Base-by-base conservation (phyloP, 345 rosid species). In the Salix suchowensis region DNA sequence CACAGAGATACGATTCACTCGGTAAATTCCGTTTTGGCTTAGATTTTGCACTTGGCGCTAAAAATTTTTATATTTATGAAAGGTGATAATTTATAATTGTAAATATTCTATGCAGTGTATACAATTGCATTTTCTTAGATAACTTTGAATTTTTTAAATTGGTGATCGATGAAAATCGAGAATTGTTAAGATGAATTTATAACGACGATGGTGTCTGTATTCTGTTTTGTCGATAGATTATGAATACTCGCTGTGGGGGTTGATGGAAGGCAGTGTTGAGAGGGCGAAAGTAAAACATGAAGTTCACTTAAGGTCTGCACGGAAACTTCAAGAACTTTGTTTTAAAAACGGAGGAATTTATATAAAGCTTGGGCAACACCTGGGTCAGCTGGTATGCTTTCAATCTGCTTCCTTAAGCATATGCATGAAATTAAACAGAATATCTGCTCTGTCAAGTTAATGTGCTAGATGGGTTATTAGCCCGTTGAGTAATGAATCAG, bases 351-450 rank as follows among this genome's bases (percentile, higher is more conserved):
- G 97, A 79, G 99, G 98, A 76, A 88, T 96, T 71, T 92, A 93
- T 82, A 92, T 93, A 77, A 93, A 96, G 88, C 96, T 93, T n/a
- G 97, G 99, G 32, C 97, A 96, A 85, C 97, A 92, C 80, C 82
- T 93, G 36, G 98, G 97, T 39, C 95, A 96, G 84, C 78, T 91
- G 88, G 98, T 96, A 87, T 83, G 83, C 72, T 60, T 50, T 58
- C 68, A n/a, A 18, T 71, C 54, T 77, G 70, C 64, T 80, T 62
- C 28, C 68, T 72, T 67, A 39, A 54, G 48, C 76, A 5, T 42
- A 42, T 82, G n/a, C 40, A 28, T 12, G 19, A 70, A 14, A 8
- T 52, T n/a, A 28, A 6, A 32, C 37, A 61, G 39, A 11, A 26
- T 37, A 54, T 60, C 34, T 32, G 4, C 3, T 32, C 14, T 44